phyloP scores from a whole-genome alignment of 345 rosid genomes.

The Geranium rotundifolium region DNA sequence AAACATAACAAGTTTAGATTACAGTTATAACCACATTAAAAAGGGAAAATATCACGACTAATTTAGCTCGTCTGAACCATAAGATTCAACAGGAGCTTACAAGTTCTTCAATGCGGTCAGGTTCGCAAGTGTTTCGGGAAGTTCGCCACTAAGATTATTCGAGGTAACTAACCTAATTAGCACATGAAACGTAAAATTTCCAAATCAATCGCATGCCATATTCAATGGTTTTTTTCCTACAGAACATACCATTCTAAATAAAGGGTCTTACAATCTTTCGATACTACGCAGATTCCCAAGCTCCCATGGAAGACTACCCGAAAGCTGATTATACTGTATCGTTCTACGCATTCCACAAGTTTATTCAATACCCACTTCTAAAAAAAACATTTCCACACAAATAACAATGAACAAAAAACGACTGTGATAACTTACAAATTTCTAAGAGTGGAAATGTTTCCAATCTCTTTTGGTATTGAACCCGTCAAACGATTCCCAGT shows the following conservation, averaged over 20 bases:
- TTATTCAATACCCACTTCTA: too few species aligned
- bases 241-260: too few species aligned
- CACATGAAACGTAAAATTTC: too few species aligned
- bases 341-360: background rate
- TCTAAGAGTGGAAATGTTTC: constrained; percentile 3
- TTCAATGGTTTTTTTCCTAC: too few species aligned
- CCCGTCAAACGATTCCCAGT: constrained; percentile 7
- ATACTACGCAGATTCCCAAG: constrained; percentile 1
- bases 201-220: too few species aligned
- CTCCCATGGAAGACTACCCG: constrained; percentile 1
- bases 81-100: background rate
- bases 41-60: too few species aligned
- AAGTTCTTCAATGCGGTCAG: background rate
- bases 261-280: background rate
- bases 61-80: background rate
- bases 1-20: too few species aligned
- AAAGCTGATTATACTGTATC: constrained; percentile 8
- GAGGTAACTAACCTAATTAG: constrained; percentile 11
- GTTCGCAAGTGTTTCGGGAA: constrained; percentile 11
- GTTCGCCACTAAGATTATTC: constrained; percentile 12
- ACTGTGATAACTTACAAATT: constrained; percentile 4
- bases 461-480: too few species aligned
- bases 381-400: too few species aligned
- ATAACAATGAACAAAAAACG: too few species aligned
- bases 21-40: too few species aligned